Conservation (phyloP, 345 rosid genomes). For the Raphanus raphanistrum region DNA sequence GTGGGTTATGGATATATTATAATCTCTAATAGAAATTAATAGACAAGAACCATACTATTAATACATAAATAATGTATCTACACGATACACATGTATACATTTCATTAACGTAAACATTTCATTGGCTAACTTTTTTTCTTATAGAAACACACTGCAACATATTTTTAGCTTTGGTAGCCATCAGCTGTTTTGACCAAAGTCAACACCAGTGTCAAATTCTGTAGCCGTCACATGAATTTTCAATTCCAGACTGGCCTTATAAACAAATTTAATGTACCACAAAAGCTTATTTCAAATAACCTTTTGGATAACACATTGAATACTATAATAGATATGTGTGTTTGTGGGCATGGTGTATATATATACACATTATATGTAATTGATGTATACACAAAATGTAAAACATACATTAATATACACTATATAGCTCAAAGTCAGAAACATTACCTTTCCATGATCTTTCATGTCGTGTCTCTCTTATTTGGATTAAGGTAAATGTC, state of each 20-base stretch:
- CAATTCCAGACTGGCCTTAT: not conserved
- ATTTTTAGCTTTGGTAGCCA: no score
- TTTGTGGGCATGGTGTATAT: not conserved
- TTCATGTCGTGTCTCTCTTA: not conserved
- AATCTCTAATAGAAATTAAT: no score
- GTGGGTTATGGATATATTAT: no score
- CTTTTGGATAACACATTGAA: not conserved
- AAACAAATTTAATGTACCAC: not conserved
- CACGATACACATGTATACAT: no score
- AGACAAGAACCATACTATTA: no score
- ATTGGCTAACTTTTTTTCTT: no score
- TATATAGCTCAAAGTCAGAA: not conserved
- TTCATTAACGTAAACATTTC: no score
- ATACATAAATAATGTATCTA: no score
- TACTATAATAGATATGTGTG: not conserved
- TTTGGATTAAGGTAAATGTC: conserved; percentile 22
- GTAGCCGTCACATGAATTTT: no score
- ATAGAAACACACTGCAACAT: no score
- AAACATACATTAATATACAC: not conserved
- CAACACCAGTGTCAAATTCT: no score
- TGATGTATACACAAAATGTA: not conserved
- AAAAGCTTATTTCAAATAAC: not conserved
- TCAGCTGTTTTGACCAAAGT: no score
- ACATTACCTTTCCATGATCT: conserved; percentile 5
- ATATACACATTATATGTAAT: not conserved